A percentile compares a stretch with the other conserved stretches of the same genome.
Conservation (phyloP, 2,329 filamentous ascomycete genomes). For the Bipolaris victoriae region DNA sequence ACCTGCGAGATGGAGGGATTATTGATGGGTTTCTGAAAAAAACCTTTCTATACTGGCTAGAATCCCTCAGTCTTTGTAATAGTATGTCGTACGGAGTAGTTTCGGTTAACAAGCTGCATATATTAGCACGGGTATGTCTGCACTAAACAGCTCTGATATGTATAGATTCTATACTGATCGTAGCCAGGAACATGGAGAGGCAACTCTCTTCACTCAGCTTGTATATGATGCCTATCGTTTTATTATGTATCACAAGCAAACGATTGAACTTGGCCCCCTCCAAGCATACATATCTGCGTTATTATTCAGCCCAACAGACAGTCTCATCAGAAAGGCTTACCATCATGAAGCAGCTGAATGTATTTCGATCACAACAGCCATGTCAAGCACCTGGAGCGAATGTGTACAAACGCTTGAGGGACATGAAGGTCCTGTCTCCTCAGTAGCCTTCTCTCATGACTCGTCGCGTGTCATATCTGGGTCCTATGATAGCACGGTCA, state of each 20-base stretch:
- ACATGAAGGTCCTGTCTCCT: slow-evolving; percentile 10
- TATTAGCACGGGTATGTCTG: not conserved
- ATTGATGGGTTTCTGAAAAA: not conserved
- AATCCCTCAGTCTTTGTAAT: not conserved
- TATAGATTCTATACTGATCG: not conserved
- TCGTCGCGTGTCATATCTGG: not conserved
- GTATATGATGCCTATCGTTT: slow-evolving; percentile 23
- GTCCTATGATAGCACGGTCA: slow-evolving; percentile 5
- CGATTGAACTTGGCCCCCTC: slow-evolving; percentile 13
- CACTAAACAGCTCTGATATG: not conserved
- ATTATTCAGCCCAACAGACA: not conserved
- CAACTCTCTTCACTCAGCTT: not conserved
- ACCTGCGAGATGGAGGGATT: not conserved
- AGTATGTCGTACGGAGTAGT: not conserved
- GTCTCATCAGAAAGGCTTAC: not conserved
- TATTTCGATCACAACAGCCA: not conserved
- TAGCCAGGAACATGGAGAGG: not conserved
- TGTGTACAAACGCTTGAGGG: slow-evolving; percentile 28
- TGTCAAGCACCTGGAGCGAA: not conserved
- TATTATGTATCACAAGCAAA: slow-evolving; percentile 24
- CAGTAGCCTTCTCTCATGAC: slow-evolving; percentile 21
- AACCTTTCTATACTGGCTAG: not conserved
- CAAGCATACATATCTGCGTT: slow-evolving; percentile 10
- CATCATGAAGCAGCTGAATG: not conserved
- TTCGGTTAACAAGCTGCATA: not conserved